These are phyloP conservation scores for Ceratobasidium sp. DNA, from an alignment of 1,284 basidiomycete genomes.

Conservation along the genomic window DNA sequence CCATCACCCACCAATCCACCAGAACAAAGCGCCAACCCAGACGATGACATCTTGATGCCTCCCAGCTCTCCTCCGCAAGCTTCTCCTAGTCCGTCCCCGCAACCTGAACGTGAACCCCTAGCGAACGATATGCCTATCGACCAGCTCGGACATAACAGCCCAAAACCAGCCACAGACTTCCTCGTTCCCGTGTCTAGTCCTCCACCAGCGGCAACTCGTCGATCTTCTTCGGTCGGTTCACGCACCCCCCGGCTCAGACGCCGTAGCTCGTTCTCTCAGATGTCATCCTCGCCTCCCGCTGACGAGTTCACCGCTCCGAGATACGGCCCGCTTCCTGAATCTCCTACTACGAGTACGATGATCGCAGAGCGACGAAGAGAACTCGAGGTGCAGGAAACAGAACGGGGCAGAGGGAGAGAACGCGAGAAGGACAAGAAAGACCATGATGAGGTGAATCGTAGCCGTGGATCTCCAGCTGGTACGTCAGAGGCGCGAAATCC, in stretches of 20 bases:
- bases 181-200: slow-evolving; percentile 38
- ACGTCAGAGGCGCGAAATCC: neutral
- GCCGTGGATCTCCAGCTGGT: slow-evolving; percentile 15
- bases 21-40: neutral
- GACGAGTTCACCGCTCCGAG: slow-evolving; percentile 36
- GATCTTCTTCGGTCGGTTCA: slow-evolving; percentile 1
- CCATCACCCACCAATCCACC: neutral
- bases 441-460: neutral
- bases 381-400: slow-evolving; percentile 12
- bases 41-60: slow-evolving; percentile 24
- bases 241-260: slow-evolving; percentile 28
- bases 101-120: neutral
- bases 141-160: neutral
- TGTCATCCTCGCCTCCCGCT: slow-evolving; percentile 18
- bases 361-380: slow-evolving; percentile 34
- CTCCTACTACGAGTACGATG: slow-evolving; percentile 23
- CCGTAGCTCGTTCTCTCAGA: slow-evolving; percentile 18
- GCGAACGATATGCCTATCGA: slow-evolving; percentile 26
- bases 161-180: neutral
- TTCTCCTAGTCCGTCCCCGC: slow-evolving; percentile 3
- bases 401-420: slow-evolving; percentile 2
- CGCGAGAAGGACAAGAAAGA: slow-evolving; percentile 2
- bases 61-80: slow-evolving; percentile 35
- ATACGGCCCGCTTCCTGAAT: slow-evolving; percentile 30
- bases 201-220: neutral